These are phyloP conservation scores for Aspergillus transmontanensis DNA, from an alignment of 2,329 filamentous ascomycete species.

Conservation along the genomic window DNA sequence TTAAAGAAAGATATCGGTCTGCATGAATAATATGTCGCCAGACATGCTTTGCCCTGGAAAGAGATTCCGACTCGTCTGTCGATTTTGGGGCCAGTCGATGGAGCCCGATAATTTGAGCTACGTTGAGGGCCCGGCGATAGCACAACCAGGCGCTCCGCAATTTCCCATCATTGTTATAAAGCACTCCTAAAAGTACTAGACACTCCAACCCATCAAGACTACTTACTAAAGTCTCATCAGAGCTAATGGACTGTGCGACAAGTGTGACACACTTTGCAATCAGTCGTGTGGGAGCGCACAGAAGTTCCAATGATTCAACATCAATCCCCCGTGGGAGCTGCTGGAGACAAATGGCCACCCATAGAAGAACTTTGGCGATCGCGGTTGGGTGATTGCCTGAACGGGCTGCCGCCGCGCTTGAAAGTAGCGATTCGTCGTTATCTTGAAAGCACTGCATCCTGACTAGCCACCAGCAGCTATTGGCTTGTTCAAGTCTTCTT, in stretches of 20 bases:
- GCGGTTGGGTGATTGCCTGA: neutral
- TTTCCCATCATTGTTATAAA: neutral
- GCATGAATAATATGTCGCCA: neutral
- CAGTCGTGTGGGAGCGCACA: neutral
- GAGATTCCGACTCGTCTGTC: neutral
- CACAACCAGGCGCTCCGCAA: neutral
- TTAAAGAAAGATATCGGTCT: neutral
- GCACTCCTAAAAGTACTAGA: neutral
- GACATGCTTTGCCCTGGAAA: neutral
- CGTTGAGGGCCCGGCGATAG: neutral
- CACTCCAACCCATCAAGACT: neutral
- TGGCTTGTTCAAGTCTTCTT: neutral
- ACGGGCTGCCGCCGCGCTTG: neutral
- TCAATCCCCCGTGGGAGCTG: neutral
- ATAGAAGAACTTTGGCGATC: neutral
- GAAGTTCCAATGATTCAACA: neutral
- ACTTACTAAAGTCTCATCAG: neutral
- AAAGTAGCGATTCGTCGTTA: neutral
- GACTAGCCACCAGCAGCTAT: neutral
- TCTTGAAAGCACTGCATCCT: neutral
- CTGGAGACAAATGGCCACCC: neutral
- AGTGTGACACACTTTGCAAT: neutral
- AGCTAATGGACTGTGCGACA: neutral
- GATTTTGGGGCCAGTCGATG: neutral
- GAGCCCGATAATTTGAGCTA: neutral